A percentile compares a stretch with the other conserved stretches of the same genome.
phyloP scores from a whole-genome alignment of 352 stramenopile species.

The Phytophthora uliginosa region DNA sequence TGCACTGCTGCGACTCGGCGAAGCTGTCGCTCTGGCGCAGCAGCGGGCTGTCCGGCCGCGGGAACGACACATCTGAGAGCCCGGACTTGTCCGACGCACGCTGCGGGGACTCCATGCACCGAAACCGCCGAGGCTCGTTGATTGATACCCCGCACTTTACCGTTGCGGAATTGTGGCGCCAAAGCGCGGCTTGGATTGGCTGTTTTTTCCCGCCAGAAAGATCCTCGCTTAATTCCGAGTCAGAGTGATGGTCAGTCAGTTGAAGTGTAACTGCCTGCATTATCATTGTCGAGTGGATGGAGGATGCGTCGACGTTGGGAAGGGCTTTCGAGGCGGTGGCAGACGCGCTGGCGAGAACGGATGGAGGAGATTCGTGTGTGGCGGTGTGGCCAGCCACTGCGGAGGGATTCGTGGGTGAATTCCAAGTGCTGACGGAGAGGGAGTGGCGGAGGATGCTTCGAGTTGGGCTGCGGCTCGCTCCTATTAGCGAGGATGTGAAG shows the following conservation, averaged over 20 bases:
- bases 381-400: constrained; percentile 23
- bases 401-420: constrained; percentile 26
- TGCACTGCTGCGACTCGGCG: constrained; percentile 63
- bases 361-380: neutral
- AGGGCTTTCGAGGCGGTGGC: constrained; percentile 5
- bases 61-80: constrained; percentile 35
- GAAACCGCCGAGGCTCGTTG: neutral
- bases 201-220: constrained; percentile 19
- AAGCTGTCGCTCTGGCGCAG: constrained; percentile 48
- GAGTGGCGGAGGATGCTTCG: constrained; percentile 43
- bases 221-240: constrained; percentile 2
- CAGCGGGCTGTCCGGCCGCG: constrained; percentile 25
- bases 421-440: constrained; percentile 37
- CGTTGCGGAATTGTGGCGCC: constrained; percentile 20
- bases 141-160: neutral
- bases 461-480: constrained; percentile 37
- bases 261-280: constrained; percentile 18
- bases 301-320: constrained; percentile 1
- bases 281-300: constrained; percentile 1
- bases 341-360: neutral
- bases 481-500: constrained; percentile 21
- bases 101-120: constrained; percentile 17
- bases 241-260: constrained; percentile 19
- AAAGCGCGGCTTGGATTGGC: neutral
- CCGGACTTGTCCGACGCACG: constrained; percentile 18